Evolutionary conservation across 805 yeast genomes (phyloP).

Genomic region (Candida glaebosa): DNA sequence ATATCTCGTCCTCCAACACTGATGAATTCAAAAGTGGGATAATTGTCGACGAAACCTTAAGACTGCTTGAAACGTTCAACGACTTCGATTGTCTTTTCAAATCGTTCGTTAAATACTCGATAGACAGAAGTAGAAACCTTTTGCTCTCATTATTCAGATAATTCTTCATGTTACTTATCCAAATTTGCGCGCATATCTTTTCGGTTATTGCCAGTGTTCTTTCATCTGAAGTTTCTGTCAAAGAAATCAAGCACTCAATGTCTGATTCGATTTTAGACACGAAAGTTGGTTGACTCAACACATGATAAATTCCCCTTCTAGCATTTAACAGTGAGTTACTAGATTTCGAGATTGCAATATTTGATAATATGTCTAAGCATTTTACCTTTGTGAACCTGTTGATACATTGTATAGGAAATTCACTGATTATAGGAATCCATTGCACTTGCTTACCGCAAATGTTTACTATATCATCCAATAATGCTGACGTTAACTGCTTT

Average conservation of each 20-base stretch:
- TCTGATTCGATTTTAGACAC: slow-evolving; percentile 50
- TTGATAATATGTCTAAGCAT: slow-evolving; percentile 12
- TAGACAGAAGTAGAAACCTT: slow-evolving; percentile 17
- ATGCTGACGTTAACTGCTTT: slow-evolving; percentile 26
- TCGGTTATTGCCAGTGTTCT: not conserved
- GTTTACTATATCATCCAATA: slow-evolving; percentile 20
- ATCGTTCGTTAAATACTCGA: slow-evolving; percentile 12
- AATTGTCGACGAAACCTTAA: slow-evolving; percentile 11
- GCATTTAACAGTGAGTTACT: slow-evolving; percentile 6
- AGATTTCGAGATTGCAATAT: slow-evolving; percentile 5
- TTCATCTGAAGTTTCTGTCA: slow-evolving; percentile 12
- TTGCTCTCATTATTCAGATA: slow-evolving; percentile 22
- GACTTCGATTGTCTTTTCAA: slow-evolving; percentile 4
- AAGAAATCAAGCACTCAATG: slow-evolving; percentile 16
- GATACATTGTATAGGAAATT: slow-evolving; percentile 51
- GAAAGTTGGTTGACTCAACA: slow-evolving; percentile 51
- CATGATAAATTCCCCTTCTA: slow-evolving; percentile 28
- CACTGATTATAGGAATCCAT: slow-evolving; percentile 10
- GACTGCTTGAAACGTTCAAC: slow-evolving; percentile 5
- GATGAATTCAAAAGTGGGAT: slow-evolving; percentile 4
- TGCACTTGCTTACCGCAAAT: not conserved
- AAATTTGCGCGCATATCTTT: slow-evolving; percentile 32
- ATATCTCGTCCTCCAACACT: not conserved
- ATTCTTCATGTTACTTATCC: slow-evolving; percentile 41
- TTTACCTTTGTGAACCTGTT: slow-evolving; percentile 19